These are phyloP conservation scores for Scutellaria barbata DNA, from an alignment of 257 asterid genomes.

Conservation along the genomic window DNA sequence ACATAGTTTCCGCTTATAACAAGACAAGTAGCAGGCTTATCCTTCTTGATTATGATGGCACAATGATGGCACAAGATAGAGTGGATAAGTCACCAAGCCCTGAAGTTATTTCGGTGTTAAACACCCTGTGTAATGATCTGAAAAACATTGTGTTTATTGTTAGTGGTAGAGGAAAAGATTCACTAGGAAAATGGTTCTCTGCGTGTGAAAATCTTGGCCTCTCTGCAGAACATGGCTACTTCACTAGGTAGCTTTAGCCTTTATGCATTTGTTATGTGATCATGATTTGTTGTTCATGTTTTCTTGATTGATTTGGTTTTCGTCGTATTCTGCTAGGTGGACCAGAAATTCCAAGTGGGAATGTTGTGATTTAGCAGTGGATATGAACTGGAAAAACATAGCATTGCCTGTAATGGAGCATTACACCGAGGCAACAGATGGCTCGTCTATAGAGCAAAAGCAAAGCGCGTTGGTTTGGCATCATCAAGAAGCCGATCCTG, in stretches of 20 bases:
- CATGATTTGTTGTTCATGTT: background rate
- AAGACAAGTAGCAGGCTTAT: conserved; percentile 60
- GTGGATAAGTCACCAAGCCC: conserved; percentile 70
- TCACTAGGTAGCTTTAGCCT: conserved; percentile 56
- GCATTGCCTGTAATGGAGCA: conserved; percentile 85
- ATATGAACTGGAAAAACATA: conserved; percentile 71
- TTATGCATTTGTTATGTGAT: background rate
- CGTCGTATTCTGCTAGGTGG: conserved; percentile 51
- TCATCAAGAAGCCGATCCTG: conserved; percentile 88
- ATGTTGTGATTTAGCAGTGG: conserved; percentile 48
- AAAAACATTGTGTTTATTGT: conserved; percentile 77
- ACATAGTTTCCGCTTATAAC: conserved; percentile 65
- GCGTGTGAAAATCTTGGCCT: conserved; percentile 78
- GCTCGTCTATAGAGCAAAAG: conserved; percentile 82
- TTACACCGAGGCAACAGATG: conserved; percentile 86
- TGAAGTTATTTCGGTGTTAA: conserved; percentile 61
- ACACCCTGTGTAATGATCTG: conserved; percentile 66
- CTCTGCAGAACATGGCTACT: conserved; percentile 94
- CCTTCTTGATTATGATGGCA: conserved; percentile 86
- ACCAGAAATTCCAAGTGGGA: conserved; percentile 66
- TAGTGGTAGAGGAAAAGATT: conserved; percentile 83
- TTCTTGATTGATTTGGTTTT: background rate
- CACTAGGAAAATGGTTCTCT: conserved; percentile 73
- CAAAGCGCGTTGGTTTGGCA: conserved; percentile 95
- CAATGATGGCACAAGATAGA: conserved; percentile 77